phyloP scores from a whole-genome alignment of 2,329 filamentous ascomycete genomes.

The Scopulariopsis brevicaulis region DNA sequence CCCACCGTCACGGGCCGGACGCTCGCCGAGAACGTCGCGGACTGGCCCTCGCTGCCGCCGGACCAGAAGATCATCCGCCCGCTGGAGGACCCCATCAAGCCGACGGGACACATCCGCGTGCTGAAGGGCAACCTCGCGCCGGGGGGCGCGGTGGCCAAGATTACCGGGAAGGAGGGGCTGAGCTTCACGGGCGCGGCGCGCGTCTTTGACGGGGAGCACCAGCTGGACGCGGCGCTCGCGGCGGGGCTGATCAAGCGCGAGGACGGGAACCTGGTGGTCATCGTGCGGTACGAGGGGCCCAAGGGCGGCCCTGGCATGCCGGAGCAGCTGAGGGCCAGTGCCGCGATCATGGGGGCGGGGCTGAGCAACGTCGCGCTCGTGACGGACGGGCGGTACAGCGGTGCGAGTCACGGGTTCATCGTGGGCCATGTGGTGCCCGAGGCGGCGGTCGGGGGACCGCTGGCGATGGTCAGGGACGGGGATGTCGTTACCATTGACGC shows the following conservation, averaged over 20 bases:
- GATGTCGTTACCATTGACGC: constrained; percentile 83
- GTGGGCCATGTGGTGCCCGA: constrained; percentile 90
- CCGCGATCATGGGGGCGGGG: constrained; percentile 85
- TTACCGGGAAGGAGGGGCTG: constrained; percentile 88
- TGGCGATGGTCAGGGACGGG: constrained; percentile 70
- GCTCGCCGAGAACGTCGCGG: constrained; percentile 67
- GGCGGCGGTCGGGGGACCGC: constrained; percentile 78
- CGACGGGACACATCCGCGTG: constrained; percentile 79
- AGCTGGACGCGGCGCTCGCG: constrained; percentile 67
- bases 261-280: constrained; percentile 71
- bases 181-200: constrained; percentile 69
- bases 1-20: constrained; percentile 78
- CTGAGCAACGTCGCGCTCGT: constrained; percentile 82
- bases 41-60: constrained; percentile 65
- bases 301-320: constrained; percentile 93
- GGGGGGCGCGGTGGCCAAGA: constrained; percentile 85
- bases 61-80: constrained; percentile 76
- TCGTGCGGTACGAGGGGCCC: constrained; percentile 88
- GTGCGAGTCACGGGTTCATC: constrained; percentile 84
- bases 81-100: constrained; percentile 62
- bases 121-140: constrained; percentile 81
- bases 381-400: constrained; percentile 83
- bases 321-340: constrained; percentile 84
- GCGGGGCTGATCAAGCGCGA: constrained; percentile 41
- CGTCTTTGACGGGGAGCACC: constrained; percentile 78